A percentile compares a stretch with the other conserved stretches of the same genome.
These are phyloP conservation scores for Erodium moschatum DNA, from an alignment of 441 rosid species.

Conservation along the genomic window DNA sequence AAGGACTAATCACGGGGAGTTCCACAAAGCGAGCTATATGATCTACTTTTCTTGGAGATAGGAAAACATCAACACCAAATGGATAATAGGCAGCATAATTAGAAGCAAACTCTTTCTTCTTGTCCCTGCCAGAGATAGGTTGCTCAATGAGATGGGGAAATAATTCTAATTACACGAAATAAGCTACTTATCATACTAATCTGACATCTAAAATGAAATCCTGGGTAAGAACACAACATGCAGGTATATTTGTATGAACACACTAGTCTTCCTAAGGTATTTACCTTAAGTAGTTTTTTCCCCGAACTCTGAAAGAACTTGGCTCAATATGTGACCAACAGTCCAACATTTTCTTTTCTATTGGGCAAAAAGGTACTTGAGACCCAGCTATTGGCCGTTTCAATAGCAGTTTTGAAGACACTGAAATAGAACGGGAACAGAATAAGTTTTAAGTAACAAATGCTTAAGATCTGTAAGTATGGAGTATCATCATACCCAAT, in stretches of 20 bases:
- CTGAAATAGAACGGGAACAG: slow-evolving; percentile 32
- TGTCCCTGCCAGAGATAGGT: slow-evolving; percentile 49
- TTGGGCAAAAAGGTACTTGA: slow-evolving; percentile 78
- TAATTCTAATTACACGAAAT: no score
- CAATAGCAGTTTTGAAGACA: slow-evolving; percentile 58
- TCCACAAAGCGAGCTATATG: slow-evolving; percentile 72
- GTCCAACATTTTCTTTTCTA: slow-evolving; percentile 76
- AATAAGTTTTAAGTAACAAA: slow-evolving; percentile 14
- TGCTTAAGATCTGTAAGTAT: not conserved
- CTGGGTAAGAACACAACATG: no score
- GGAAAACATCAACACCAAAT: slow-evolving; percentile 78
- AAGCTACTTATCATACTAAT: no score
- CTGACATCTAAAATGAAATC: no score
- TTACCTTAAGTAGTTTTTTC: slow-evolving; percentile 58
- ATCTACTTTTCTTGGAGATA: slow-evolving; percentile 55
- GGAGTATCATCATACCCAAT: not conserved
- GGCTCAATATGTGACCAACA: slow-evolving; percentile 80
- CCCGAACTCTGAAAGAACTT: slow-evolving; percentile 62
- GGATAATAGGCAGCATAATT: slow-evolving; percentile 76
- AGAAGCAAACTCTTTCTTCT: slow-evolving; percentile 68
- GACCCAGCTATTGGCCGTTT: slow-evolving; percentile 76
- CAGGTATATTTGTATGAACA: not conserved
- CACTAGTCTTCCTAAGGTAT: slow-evolving; percentile 12
- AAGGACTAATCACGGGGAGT: slow-evolving; percentile 47
- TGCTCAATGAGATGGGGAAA: not conserved